phyloP scores from a whole-genome alignment of 352 stramenopile genomes.

The Globisporangium yorkense region DNA sequence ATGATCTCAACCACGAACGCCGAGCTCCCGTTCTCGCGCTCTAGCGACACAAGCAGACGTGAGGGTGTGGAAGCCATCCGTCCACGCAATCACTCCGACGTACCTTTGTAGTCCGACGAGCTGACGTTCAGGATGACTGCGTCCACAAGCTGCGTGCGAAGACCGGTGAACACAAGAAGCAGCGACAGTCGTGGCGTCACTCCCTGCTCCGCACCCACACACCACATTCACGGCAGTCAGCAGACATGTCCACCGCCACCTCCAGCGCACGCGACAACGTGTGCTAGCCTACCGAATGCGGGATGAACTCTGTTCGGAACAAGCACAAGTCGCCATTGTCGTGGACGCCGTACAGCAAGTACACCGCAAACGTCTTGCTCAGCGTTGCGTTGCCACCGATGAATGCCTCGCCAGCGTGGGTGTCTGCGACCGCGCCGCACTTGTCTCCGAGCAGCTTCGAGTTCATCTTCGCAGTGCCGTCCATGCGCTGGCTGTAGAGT shows the following conservation, averaged over 20 bases:
- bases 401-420: conserved; percentile 52
- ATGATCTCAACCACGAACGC: conserved; percentile 59
- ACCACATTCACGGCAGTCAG: background rate
- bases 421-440: conserved; percentile 48
- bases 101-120: conserved; percentile 68
- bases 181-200: conserved; percentile 51
- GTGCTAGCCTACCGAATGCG: conserved; percentile 50
- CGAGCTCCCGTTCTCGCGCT: conserved; percentile 39
- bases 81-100: background rate
- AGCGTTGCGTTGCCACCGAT: conserved; percentile 55
- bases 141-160: conserved; percentile 40
- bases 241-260: background rate
- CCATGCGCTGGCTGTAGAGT: conserved; percentile 62
- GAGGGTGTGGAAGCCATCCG: background rate
- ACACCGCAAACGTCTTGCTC: conserved; percentile 54
- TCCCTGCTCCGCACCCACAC: conserved; percentile 21
- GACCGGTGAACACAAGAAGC: conserved; percentile 37
- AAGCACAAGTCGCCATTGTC: conserved; percentile 69
- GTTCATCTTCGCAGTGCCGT: conserved; percentile 53
- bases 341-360: conserved; percentile 61
- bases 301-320: conserved; percentile 58
- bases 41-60: conserved; percentile 13
- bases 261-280: background rate
- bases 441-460: conserved; percentile 53
- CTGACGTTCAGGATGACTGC: conserved; percentile 52